phyloP scores from a whole-genome alignment of 805 yeast genomes.

The Candida loeiensis region DNA sequence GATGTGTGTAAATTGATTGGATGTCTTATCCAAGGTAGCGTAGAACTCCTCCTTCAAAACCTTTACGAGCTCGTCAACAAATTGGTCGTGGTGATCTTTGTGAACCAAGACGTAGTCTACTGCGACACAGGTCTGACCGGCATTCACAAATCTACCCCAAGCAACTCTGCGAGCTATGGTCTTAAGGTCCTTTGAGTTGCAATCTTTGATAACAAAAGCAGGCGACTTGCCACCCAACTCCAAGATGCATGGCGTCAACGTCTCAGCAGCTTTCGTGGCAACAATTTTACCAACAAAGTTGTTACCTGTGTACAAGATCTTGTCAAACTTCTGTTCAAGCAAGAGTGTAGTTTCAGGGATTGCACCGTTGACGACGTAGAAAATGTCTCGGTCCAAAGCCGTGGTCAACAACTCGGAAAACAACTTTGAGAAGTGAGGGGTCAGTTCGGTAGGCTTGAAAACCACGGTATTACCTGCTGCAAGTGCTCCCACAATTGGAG shows the following conservation, averaged over 20 bases:
- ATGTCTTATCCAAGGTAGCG: conserved; percentile 29
- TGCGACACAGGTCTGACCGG: conserved; percentile 91
- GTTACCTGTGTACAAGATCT: conserved; percentile 85
- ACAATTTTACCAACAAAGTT: conserved; percentile 71
- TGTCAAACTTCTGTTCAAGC: conserved; percentile 66
- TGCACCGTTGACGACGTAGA: conserved; percentile 71
- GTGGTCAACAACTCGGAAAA: conserved; percentile 52
- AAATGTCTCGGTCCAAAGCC: conserved; percentile 53
- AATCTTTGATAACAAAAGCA: conserved; percentile 56
- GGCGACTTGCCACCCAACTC: conserved; percentile 96
- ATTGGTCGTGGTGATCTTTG: conserved; percentile 49
- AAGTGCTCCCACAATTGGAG: conserved; percentile 73
- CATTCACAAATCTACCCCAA: conserved; percentile 76
- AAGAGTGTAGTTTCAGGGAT: conserved; percentile 57
- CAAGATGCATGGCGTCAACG: conserved; percentile 72
- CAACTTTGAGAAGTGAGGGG: conserved; percentile 57
- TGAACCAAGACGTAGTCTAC: conserved; percentile 81
- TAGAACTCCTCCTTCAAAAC: conserved; percentile 44
- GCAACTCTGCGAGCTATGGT: conserved; percentile 56
- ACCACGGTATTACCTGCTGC: conserved; percentile 84
- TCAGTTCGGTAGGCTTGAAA: conserved; percentile 70
- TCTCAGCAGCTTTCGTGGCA: conserved; percentile 78
- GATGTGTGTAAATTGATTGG: conserved; percentile 51
- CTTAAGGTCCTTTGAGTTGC: conserved; percentile 41
- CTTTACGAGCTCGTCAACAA: conserved; percentile 40